phyloP scores from a whole-genome alignment of 495 filamentous ascomycete genomes.

The Pyronema omphalodes region DNA sequence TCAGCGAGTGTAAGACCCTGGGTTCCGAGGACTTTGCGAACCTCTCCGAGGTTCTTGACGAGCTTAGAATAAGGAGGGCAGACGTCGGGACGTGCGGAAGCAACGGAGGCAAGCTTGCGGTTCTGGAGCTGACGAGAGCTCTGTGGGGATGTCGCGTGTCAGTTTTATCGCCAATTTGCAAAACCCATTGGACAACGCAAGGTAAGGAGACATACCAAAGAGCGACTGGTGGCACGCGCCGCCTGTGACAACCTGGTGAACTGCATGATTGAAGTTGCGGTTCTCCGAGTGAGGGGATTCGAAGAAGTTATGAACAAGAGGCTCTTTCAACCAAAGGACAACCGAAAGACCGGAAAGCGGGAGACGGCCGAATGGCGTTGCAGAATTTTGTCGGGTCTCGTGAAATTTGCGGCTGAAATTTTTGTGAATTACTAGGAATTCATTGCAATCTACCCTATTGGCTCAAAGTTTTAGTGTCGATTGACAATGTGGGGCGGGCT shows the following conservation, averaged over 20 bases:
- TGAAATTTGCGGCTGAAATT: constrained; percentile 1
- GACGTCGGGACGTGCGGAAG: constrained; percentile 24
- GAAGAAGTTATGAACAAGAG: neutral
- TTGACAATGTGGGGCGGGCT: too few relatives aligned
- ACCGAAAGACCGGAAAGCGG: neutral
- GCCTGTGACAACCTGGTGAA: constrained; percentile 1
- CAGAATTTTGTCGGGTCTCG: constrained; percentile 1
- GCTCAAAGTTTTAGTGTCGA: neutral
- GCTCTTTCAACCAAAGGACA: neutral
- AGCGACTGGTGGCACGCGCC: constrained; percentile 1
- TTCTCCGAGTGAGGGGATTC: neutral
- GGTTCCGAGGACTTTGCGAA: constrained; percentile 52
- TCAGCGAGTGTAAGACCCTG: constrained; percentile 73
- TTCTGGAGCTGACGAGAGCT: neutral
- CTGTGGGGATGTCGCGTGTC: neutral
- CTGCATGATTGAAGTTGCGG: constrained; percentile 2
- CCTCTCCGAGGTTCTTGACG: constrained; percentile 37
- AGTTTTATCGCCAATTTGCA: too few relatives aligned
- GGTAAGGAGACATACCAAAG: neutral
- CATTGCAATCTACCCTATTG: neutral
- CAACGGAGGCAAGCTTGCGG: constrained; percentile 4
- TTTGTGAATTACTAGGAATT: neutral
- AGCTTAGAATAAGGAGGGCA: constrained; percentile 47
- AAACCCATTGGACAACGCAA: neutral
- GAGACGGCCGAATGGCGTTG: neutral